Conservation (phyloP, 2,329 filamentous ascomycete species). For the Pseudomassariella vexata region DNA sequence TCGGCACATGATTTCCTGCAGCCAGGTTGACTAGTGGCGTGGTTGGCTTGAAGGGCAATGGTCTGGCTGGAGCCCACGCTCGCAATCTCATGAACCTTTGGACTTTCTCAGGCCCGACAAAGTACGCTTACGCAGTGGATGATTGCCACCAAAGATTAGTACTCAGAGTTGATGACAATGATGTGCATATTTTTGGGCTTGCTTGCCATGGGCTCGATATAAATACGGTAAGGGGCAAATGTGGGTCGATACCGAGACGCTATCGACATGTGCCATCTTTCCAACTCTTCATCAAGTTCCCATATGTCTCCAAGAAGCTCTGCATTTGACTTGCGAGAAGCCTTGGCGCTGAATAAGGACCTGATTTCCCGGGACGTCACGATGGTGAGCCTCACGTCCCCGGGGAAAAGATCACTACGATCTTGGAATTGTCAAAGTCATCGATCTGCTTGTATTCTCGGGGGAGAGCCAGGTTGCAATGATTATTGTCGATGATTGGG, state of each 20-base stretch:
- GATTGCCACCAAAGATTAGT: constrained; percentile 47
- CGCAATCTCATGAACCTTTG: constrained; percentile 29
- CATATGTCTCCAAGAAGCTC: constrained; percentile 49
- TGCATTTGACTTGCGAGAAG: constrained; percentile 44
- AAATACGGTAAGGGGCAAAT: constrained; percentile 17
- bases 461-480: constrained; percentile 47
- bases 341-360: constrained; percentile 42
- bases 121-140: constrained; percentile 51
- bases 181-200: constrained; percentile 36
- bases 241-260: constrained; percentile 38
- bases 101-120: constrained; percentile 35
- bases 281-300: constrained; percentile 50
- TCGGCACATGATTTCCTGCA: too few species aligned
- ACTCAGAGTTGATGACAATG: constrained; percentile 46
- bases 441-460: constrained; percentile 29
- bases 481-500: constrained; percentile 41
- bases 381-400: constrained; percentile 41
- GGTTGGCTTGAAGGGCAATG: constrained; percentile 47
- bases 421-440: too few species aligned
- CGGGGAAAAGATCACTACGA: constrained; percentile 29
- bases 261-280: constrained; percentile 46
- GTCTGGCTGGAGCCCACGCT: constrained; percentile 47
- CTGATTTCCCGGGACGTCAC: constrained; percentile 46
- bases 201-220: constrained; percentile 8
- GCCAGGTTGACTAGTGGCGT: too few species aligned